Base-by-base conservation (phyloP, 306 rosid species). In the Corylus americana region DNA sequence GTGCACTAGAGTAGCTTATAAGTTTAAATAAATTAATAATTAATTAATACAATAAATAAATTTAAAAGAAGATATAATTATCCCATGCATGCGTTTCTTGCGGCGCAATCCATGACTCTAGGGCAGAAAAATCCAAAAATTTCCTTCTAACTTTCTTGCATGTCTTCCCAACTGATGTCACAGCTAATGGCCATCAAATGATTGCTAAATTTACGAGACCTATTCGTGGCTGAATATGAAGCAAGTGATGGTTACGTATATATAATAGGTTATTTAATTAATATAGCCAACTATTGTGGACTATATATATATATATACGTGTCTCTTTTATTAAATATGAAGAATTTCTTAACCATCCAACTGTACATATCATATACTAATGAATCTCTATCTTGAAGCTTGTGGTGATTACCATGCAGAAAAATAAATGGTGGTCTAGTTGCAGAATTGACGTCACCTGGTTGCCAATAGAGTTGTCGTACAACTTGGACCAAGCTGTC, bases 371-470 rank as follows among this genome's bases (percentile, higher is more conserved):
- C 27, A 14, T 61, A 51, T 57, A 5, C 49, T 16, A 11, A 63
- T 51, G 55, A 61, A 62, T 62, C 5, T 53, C 55, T 80, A 5
- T 64, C 66, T 80, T 55, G 49, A 69, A 78, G 22, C 48, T 70
- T 44, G n/a, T 16, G n/a, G 48, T 27, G 73, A 37, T 29, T 3
- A 63, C 4, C 17, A n/a, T 9, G 37, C 45, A 63, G 70, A 31
- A 35, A 29, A 20, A 57, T 22, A 8, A 11, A 35, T 17, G 14
- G 8, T 18, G 35, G 35, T 31, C 35, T 31, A 1, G 35, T 1
- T 31, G 35, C 35, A 31, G 35, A 31, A 2, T 31, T 31, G 35
- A 31, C 35, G 2, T 31, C 35, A 1, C 2, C 2, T 31, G 35
- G 35, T 31, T 31, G 35, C 35, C 35, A 31, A 31, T 2, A 31